Evolutionary conservation across 768 basidiomycete species (phyloP).

Genomic region (Tricholoma sp.): DNA sequence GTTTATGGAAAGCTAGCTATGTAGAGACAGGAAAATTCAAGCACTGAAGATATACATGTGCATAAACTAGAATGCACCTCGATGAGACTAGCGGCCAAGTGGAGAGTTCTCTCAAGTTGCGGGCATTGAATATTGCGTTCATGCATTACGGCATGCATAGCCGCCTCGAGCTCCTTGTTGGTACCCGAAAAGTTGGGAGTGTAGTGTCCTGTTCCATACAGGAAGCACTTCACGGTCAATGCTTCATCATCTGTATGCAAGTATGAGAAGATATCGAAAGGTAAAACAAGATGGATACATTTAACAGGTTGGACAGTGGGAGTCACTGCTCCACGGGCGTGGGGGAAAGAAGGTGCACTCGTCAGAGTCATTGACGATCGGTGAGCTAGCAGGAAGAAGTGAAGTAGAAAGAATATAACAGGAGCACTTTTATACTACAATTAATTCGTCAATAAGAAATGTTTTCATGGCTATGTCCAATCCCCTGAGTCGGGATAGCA

Average conservation of each 20-base stretch:
- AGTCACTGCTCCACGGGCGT: no score
- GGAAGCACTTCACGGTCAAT: not conserved
- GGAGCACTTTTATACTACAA: no score
- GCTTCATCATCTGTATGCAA: not conserved
- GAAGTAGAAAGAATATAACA: no score
- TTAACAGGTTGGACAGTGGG: no score
- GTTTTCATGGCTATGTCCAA: no score
- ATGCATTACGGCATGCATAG: not conserved
- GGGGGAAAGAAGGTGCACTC: no score
- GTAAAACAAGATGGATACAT: not conserved
- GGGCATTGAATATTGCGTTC: not conserved
- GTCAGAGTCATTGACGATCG: no score
- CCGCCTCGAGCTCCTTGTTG: not conserved
- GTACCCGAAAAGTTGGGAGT: not conserved
- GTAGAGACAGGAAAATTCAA: not conserved
- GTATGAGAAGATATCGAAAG: not conserved
- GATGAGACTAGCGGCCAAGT: not conserved
- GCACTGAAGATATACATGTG: not conserved
- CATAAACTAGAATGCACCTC: not conserved
- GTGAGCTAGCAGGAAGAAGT: no score
- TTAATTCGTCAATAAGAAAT: no score
- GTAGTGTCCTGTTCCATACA: not conserved
- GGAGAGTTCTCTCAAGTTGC: not conserved
- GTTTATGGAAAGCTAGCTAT: conserved; percentile 15
- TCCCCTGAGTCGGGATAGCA: no score